These are phyloP conservation scores for Parachaetomium inaequale DNA, from an alignment of 495 filamentous ascomycete genomes.

Conservation along the genomic window DNA sequence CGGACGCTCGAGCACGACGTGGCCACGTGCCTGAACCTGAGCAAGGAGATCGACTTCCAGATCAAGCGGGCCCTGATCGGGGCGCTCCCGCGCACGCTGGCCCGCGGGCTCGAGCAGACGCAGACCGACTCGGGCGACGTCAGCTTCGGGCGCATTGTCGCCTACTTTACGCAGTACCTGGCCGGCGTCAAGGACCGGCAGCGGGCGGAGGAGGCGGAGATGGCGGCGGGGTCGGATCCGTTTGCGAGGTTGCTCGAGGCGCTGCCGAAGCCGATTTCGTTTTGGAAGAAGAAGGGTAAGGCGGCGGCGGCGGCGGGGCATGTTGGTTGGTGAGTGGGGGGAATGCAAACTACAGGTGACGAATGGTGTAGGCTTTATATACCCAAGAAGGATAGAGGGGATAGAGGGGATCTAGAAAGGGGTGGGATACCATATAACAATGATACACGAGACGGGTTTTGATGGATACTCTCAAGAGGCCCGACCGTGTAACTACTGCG, in stretches of 20 bases:
- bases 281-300: not conserved
- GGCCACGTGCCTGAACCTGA: not conserved
- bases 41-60: slow-evolving; percentile 4
- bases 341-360: not conserved
- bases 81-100: not conserved
- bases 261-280: not conserved
- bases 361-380: not conserved
- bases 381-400: slow-evolving; percentile 2
- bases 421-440: not conserved
- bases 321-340: not conserved
- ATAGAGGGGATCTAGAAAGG: not conserved
- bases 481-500: no score
- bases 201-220: not conserved
- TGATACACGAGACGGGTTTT: not conserved
- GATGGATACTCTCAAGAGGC: no score
- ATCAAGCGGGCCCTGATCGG: not conserved
- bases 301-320: not conserved
- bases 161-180: not conserved
- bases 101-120: not conserved
- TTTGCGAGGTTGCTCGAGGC: not conserved
- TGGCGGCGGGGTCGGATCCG: not conserved
- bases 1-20: not conserved
- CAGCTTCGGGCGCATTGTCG: not conserved
- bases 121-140: slow-evolving; percentile 3
- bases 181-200: not conserved